A percentile compares a stretch with the other conserved stretches of the same genome.
phyloP scores from a whole-genome alignment of 768 basidiomycete species.

The Kwoniella sp. region DNA sequence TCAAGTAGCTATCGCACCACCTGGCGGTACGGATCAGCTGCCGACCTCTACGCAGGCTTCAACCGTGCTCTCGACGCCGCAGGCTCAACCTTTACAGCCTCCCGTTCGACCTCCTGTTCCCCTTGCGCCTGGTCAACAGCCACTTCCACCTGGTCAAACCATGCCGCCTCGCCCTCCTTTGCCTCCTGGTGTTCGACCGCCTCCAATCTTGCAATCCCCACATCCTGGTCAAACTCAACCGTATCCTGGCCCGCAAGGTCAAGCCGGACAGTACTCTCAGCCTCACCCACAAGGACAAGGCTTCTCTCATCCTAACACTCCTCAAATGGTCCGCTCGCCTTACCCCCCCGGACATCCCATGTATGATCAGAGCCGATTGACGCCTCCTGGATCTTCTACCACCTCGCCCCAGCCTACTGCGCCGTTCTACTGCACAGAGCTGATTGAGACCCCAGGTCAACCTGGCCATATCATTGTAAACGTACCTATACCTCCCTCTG shows the following conservation, averaged over 20 bases:
- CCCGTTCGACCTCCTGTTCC: conserved; percentile 9
- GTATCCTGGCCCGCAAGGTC: conserved; percentile 3
- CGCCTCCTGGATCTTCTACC: conserved; percentile 17
- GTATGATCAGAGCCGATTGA: conserved; percentile 9
- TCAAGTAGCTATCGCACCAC: too few species aligned
- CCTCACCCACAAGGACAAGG: conserved; percentile 4
- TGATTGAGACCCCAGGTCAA: conserved; percentile 61
- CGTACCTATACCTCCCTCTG: conserved; percentile 51
- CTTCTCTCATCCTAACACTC: conserved; percentile 8
- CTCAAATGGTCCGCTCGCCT: conserved; percentile 17
- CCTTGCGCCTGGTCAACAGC: conserved; percentile 12
- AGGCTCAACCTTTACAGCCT: neutral
- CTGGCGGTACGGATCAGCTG: neutral
- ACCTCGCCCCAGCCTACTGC: conserved; percentile 44
- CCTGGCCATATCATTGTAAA: conserved; percentile 52
- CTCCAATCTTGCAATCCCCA: conserved; percentile 1
- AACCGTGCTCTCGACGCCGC: neutral
- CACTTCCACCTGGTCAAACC: conserved; percentile 9
- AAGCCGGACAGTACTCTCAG: conserved; percentile 3
- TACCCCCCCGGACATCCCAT: conserved; percentile 13
- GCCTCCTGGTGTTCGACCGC: conserved; percentile 15
- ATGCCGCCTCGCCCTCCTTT: conserved; percentile 17
- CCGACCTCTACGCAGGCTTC: neutral
- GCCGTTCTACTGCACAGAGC: conserved; percentile 59
- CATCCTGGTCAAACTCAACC: conserved; percentile 4